Percentiles rank a stretch among this genome's conserved stretches.
Conservation (phyloP, 2,329 filamentous ascomycete genomes). For the Cladophialophora yegresii region DNA sequence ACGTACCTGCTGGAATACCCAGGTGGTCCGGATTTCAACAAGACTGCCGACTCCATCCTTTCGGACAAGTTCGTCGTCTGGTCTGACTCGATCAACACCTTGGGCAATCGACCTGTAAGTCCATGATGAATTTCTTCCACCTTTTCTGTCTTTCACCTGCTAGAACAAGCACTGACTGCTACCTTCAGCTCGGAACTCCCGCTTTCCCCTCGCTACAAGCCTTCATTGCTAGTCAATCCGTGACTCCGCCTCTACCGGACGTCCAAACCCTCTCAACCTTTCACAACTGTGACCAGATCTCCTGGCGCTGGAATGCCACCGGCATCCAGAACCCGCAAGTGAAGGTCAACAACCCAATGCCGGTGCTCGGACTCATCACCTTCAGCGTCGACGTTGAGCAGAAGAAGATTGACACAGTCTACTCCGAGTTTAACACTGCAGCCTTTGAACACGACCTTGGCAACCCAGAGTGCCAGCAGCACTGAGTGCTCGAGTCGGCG, state of each 20-base stretch:
- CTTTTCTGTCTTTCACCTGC: neutral
- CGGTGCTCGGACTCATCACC: conserved; percentile 29
- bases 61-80: conserved; percentile 28
- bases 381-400: conserved; percentile 23
- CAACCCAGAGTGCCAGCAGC: conserved; percentile 20
- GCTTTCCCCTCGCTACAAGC: conserved; percentile 31
- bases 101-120: conserved; percentile 24
- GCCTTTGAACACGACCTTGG: conserved; percentile 22
- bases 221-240: conserved; percentile 27
- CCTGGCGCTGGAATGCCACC: conserved; percentile 33
- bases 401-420: conserved; percentile 30
- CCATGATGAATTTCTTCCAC: neutral
- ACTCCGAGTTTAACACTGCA: conserved; percentile 34
- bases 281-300: conserved; percentile 31
- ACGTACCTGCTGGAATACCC: conserved; percentile 30
- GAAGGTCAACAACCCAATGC: conserved; percentile 5
- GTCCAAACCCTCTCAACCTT: conserved; percentile 26
- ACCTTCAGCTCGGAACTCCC: conserved; percentile 20
- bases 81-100: conserved; percentile 33
- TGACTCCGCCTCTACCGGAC: conserved; percentile 24
- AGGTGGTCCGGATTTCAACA: conserved; percentile 27
- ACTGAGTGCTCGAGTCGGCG: neutral
- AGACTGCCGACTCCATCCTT: conserved; percentile 26
- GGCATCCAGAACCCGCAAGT: conserved; percentile 16
- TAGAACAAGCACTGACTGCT: neutral